Base-by-base conservation (phyloP, 176 grass and related monocot genomes). In the Musa itinerans region DNA sequence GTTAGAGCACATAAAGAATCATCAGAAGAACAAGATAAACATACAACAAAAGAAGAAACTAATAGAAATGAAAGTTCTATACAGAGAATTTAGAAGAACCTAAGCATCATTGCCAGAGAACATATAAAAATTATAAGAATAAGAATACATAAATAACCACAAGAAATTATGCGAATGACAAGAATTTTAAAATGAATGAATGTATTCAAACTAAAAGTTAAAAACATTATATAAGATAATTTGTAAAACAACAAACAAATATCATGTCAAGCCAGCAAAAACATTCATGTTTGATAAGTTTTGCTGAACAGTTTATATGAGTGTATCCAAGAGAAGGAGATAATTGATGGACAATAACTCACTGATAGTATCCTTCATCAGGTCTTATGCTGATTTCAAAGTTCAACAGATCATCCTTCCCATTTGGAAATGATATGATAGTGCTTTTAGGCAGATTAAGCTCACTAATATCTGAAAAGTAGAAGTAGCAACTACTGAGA, bases 341-440 rank as follows among this genome's bases (percentile, higher is more conserved):
- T 54, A 78, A 54, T 57, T 21, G 52, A 52, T 61, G 34, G 67
- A 54, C 52, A 61, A 50, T 25, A 59, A 86, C 91, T 79, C 88
- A 89, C 90, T 84, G 58, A 71, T 90, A 93, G 78, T 82, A 93
- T 82, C 91, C 91, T 83, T 93, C 91, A 84, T 93, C 91, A 82
- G 91, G 91, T 68, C 78, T 78, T 22, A 90, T 83, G 53, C 76
- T 84, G 73, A 90, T 88, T 76, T 93, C 91, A 79, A 93, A 93
- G 57, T 90, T 93, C 91, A 93, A 90, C 34, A 93, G 70, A 62
- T 93, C 91, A 88, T 93, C 85, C 72, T 93, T 93, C 19, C 91
- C 91, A 79, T 93, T 93, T 11, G 91, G 91, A 79, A 93, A 93
- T 65, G 81, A 85, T 82, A 93, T 93, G 14, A 83, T 68, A 59